Evolutionary conservation across 768 basidiomycete genomes (phyloP), one percentile per base, ranked within the genome.

Genomic region (Gymnopilus junonius): DNA sequence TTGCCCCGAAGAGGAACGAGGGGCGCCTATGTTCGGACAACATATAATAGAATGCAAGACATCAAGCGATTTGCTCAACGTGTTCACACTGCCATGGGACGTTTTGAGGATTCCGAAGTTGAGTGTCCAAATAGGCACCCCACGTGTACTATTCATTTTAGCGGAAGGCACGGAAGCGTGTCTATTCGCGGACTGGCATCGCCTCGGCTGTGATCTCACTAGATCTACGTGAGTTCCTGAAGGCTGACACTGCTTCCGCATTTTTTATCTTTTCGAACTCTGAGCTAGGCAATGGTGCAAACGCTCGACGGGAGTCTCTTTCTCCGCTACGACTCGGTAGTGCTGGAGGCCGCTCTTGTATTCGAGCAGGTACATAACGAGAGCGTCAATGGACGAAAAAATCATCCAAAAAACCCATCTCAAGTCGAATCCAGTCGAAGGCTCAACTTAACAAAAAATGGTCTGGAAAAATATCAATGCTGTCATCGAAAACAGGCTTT

Each of bases 401-500:
- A 46, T 11, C 68, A 65, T 54, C 55, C 56, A 55, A 63, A 68
- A 63, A 58, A 60, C 66, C 63, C 63, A 59, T 46, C 63, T 54
- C 50, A 62, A 57, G 34, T 61, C 59, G 17, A 62, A 29, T 61
- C 60, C 58, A 46, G 39, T 58, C 62, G 34, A 43, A 58, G 62
- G 61, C 63, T 65, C 62, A 58, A 56, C 54, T 43, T 37, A 60
- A 61, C 66, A 65, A 62, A 76, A 76, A 63, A 85, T 85, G 83
- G 73, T 73, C 73, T 89, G 87, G 87, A 88, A 80, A 74, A 88
- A 89, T 78, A 82, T 91, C 76, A 83, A 88, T 73, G 76, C 86
- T 46, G 79, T 91, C 76, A 86, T 91, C 71, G 82, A 85, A 54
- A 82, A 81, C 74, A 83, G 78, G 74, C 81, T 91, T 75, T 91